Conservation (phyloP, 176 grass and related monocot genomes). For the Carex kokanica region DNA sequence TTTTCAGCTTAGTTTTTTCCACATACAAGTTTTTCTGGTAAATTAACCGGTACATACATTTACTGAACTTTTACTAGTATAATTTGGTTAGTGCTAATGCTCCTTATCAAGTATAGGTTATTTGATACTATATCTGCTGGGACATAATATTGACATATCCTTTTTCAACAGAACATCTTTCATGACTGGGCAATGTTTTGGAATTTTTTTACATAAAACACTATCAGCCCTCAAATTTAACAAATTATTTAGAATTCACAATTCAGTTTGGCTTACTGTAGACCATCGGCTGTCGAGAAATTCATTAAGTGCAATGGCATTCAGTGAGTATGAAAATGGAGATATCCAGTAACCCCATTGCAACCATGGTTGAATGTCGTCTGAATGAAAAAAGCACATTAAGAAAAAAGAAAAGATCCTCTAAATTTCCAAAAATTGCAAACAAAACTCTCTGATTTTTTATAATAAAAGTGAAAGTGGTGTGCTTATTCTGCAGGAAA, state of each 20-base stretch:
- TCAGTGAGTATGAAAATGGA: conserved; percentile 46
- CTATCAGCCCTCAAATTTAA: not conserved
- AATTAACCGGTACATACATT: not conserved
- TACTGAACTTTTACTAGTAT: not conserved
- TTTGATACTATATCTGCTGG: not conserved
- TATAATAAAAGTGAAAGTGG: not conserved
- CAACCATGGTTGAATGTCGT: conserved; percentile 44
- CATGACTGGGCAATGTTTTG: not conserved
- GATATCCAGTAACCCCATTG: conserved; percentile 41
- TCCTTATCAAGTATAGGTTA: not conserved
- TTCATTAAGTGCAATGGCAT: conserved; percentile 49
- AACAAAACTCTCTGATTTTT: not conserved
- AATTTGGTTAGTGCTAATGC: conserved; percentile 15
- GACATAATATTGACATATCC: not conserved
- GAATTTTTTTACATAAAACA: not conserved
- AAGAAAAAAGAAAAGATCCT: not conserved
- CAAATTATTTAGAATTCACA: conserved; percentile 5
- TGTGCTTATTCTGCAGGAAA: not conserved
- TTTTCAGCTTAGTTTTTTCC: conserved; percentile 1
- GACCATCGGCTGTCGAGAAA: conserved; percentile 77
- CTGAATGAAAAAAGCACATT: conserved; percentile 16
- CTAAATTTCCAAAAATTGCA: not conserved
- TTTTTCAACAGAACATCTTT: not conserved
- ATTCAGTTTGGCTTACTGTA: conserved; percentile 44
- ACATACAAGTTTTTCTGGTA: conserved; percentile 20